Evolutionary conservation across 2,329 filamentous ascomycete species (phyloP).

Genomic region (Aspergillus uvarum): DNA sequence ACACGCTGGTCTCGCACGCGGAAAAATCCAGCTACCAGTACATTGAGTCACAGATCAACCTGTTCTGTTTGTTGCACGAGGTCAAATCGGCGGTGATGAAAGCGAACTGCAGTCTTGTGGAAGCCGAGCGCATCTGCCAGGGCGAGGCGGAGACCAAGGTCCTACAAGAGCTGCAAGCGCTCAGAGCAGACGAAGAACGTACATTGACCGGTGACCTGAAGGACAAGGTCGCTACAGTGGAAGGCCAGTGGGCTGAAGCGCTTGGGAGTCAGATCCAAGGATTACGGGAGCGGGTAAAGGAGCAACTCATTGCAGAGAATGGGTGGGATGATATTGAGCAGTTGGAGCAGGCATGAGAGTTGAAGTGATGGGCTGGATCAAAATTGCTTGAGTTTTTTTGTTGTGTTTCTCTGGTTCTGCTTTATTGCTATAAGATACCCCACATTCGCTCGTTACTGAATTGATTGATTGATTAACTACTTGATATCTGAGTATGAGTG

Average conservation of each 20-base stretch:
- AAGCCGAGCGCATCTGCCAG: constrained; percentile 59
- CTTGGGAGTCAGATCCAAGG: constrained; percentile 73
- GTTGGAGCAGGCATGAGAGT: constrained; percentile 33
- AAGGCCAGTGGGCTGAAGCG: constrained; percentile 86
- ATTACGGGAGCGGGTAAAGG: constrained; percentile 72
- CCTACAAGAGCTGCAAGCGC: constrained; percentile 53
- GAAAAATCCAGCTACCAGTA: constrained; percentile 95
- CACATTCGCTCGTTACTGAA: constrained; percentile 20
- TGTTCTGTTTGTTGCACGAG: constrained; percentile 86
- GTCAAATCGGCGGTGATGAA: constrained; percentile 76
- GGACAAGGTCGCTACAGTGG: constrained; percentile 86
- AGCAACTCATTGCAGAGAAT: constrained; percentile 71
- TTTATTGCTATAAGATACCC: constrained; percentile 13
- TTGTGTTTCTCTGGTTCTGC: background rate
- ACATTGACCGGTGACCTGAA: constrained; percentile 81
- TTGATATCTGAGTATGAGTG: no score
- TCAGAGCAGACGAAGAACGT: constrained; percentile 66
- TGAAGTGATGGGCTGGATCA: background rate
- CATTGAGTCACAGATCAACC: constrained; percentile 89
- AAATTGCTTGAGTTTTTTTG: constrained; percentile 1
- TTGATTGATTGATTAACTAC: constrained; percentile 1
- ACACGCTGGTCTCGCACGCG: constrained; percentile 77
- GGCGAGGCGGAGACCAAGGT: constrained; percentile 45
- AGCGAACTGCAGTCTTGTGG: constrained; percentile 66
- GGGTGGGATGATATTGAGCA: constrained; percentile 82